Evolutionary conservation across 768 basidiomycete species (phyloP), one percentile per base, ranked within the genome.

Genomic region (Mrakia hoshinonis): DNA sequence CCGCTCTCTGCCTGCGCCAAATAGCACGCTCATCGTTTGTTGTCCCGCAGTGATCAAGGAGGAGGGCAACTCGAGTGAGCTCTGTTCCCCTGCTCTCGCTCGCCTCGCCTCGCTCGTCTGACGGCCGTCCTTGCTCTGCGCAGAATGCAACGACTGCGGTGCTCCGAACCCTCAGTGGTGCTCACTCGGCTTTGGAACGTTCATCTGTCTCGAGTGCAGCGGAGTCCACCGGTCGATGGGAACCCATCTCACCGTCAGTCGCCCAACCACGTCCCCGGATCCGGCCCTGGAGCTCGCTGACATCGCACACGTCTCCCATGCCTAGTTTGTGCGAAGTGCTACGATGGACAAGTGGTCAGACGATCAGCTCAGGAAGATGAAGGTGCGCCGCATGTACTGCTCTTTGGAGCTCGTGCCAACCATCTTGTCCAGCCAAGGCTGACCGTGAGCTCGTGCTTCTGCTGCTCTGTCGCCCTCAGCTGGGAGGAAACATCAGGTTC

Each of bases 141-240:
- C 38, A 46, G 29, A 36, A 10, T 67, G 67, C 34, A 26, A 26
- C 22, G 72, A 73, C 49, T 73, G 72, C 39, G 36, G 24, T 3
- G 92, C 89, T 73, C 92, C 90, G n/a, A 90, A 91, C 77, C 93
- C 93, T 0, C 93, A 95, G 78, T 97, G 93, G 93, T 91, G 91
- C 7, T 77, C 77, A 52, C 78, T 81, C 54, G 76, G 75, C 68
- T 82, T 80, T 74, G 82, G 91, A 47, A 83, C 92, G 69, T 94
- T 95, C 78, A 85, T 97, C 69, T 99, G 95, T 80, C 83, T 99
- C 29, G 79, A 92, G 39, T 83, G 83, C 74, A 79, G 79, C 15
- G 82, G 82, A 31, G 77, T 85, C 49, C 93, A 94, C 81, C 82
- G 91, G 81, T 88, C 91, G 2, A 92, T 96, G 77, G 95, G 95